Percentiles rank a stretch among this genome's conserved stretches.
phyloP scores from a whole-genome alignment of 2,329 filamentous ascomycete species.

The Torrubiella hemipterigena region DNA sequence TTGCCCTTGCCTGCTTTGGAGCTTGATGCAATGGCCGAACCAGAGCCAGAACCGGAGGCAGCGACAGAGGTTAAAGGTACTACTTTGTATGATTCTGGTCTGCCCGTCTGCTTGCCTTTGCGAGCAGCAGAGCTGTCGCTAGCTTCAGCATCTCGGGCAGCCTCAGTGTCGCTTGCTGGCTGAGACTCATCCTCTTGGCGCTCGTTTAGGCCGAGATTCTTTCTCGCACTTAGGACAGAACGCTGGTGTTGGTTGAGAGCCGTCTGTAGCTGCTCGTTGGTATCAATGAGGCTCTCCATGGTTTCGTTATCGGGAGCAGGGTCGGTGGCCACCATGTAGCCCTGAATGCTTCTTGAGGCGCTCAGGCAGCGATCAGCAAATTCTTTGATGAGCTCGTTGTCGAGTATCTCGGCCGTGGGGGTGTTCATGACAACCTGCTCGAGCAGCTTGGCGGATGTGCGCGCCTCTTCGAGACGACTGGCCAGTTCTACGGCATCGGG shows the following conservation, averaged over 20 bases:
- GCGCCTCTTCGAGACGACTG: conserved; percentile 77
- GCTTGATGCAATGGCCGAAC: conserved; percentile 6
- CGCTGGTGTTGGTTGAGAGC: conserved; percentile 77
- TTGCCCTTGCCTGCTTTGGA: conserved; percentile 8
- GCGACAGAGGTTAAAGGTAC: conserved; percentile 13
- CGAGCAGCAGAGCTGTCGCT: conserved; percentile 4
- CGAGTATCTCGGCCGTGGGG: conserved; percentile 58
- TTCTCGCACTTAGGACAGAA: conserved; percentile 54
- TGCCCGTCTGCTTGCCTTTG: conserved; percentile 20
- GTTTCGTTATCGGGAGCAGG: conserved; percentile 85
- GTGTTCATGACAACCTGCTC: conserved; percentile 85
- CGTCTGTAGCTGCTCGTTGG: conserved; percentile 79
- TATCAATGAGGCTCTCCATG: conserved; percentile 85
- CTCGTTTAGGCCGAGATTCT: conserved; percentile 32
- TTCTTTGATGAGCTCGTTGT: conserved; percentile 84
- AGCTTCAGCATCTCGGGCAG: conserved; percentile 1
- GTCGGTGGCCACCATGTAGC: conserved; percentile 69
- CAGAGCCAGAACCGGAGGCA: conserved; percentile 12
- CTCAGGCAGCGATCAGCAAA: conserved; percentile 78
- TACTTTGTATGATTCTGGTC: conserved; percentile 12
- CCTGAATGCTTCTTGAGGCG: conserved; percentile 71
- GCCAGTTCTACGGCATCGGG: conserved; percentile 68
- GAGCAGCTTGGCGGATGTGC: conserved; percentile 83
- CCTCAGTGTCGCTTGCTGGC: conserved; percentile 8
- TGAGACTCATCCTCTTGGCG: conserved; percentile 14